Conservation (phyloP, 2,329 filamentous ascomycete genomes). For the Amauroascus verrucosus region DNA sequence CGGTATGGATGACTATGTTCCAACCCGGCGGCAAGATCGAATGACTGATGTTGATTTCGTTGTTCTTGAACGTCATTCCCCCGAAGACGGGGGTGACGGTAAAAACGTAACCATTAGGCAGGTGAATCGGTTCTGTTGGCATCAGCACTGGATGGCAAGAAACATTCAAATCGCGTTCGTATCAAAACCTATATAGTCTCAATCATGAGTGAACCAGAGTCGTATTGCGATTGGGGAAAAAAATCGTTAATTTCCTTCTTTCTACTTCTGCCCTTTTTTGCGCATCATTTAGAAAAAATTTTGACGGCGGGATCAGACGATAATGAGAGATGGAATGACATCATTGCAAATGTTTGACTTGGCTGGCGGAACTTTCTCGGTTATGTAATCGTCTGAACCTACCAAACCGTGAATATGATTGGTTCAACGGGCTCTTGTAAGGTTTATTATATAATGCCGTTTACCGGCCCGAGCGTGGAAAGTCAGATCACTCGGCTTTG, state of each 20-base stretch:
- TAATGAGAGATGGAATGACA: neutral
- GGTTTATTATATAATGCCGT: neutral
- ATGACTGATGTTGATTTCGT: constrained; percentile 58
- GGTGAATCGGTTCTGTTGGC: constrained; percentile 35
- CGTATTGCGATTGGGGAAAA: neutral
- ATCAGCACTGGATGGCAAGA: neutral
- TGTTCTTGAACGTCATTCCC: constrained; percentile 80
- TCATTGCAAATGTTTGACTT: neutral
- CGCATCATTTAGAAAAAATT: neutral
- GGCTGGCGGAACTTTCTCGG: neutral
- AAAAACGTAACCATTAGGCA: constrained; percentile 81
- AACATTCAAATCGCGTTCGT: neutral
- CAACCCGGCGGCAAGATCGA: constrained; percentile 67
- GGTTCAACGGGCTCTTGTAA: neutral
- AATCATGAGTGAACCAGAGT: neutral
- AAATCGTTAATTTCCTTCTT: neutral
- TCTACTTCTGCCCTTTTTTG: neutral
- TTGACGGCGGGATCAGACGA: neutral
- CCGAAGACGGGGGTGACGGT: constrained; percentile 78
- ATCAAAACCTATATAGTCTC: neutral
- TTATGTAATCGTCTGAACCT: neutral
- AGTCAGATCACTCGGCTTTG: too few species aligned
- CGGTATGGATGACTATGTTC: constrained; percentile 70
- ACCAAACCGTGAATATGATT: neutral
- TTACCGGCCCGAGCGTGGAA: too few species aligned